Percentiles rank a stretch among this genome's conserved stretches.
These are phyloP conservation scores for Glycine tomentella DNA, from an alignment of 306 rosid genomes.

Conservation along the genomic window DNA sequence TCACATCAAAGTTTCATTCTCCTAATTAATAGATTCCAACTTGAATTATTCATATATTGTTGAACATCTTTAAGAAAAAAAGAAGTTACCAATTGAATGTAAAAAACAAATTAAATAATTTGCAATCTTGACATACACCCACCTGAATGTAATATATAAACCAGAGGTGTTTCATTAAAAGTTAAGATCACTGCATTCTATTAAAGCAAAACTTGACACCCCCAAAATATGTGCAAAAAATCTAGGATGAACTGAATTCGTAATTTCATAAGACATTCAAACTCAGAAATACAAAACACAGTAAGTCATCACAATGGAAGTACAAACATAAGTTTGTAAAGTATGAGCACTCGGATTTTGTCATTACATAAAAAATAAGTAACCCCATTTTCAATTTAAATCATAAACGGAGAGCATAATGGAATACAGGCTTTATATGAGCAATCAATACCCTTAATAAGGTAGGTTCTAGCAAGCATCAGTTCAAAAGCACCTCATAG, in stretches of 20 bases:
- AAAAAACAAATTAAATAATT: not conserved
- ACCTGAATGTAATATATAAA: slow-evolving; percentile 13
- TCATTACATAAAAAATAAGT: slow-evolving; percentile 22
- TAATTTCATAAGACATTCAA: slow-evolving; percentile 8
- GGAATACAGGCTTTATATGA: not conserved
- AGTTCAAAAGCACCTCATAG: not conserved
- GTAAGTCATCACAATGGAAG: not conserved
- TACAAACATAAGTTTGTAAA: slow-evolving; percentile 12
- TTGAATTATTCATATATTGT: not conserved
- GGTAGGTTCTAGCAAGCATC: not conserved
- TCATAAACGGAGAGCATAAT: not conserved
- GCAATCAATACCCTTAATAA: not conserved
- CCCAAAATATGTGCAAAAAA: not conserved
- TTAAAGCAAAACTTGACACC: slow-evolving; percentile 11
- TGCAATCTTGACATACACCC: not conserved
- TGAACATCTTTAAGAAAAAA: not conserved
- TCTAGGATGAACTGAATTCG: not conserved
- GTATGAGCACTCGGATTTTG: not conserved
- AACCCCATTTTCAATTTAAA: not conserved
- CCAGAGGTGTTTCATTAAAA: slow-evolving; percentile 10
- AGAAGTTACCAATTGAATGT: slow-evolving; percentile 2
- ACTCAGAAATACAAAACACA: slow-evolving; percentile 6
- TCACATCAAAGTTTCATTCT: not conserved
- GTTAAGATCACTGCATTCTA: slow-evolving; percentile 14
- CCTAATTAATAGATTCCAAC: not conserved